Percentiles rank a stretch among this genome's conserved stretches.
Evolutionary conservation across 495 filamentous ascomycete species (phyloP).

Genomic region (Annulohypoxylon stygium): DNA sequence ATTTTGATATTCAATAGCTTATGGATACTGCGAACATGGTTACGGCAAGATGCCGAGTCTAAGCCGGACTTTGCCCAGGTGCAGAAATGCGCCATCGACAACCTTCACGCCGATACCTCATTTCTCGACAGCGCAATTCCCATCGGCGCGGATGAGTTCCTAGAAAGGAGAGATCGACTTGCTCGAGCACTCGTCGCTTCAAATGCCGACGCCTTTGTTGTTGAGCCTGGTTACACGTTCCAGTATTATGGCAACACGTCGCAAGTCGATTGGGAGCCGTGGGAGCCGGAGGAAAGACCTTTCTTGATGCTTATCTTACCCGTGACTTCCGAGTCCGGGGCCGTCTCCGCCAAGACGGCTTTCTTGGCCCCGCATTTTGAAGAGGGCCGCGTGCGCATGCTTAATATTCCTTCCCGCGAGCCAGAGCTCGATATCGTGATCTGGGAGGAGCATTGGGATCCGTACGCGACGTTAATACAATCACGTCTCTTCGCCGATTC

Average conservation of each 20-base stretch:
- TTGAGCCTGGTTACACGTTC: conserved; percentile 70
- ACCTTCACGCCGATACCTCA: conserved; percentile 56
- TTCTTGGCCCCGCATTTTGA: conserved; percentile 68
- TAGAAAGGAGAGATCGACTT: conserved; percentile 60
- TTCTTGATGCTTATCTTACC: conserved; percentile 68
- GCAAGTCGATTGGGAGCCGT: conserved; percentile 69
- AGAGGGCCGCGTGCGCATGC: conserved; percentile 63
- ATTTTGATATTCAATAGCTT: conserved; percentile 11
- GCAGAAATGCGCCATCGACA: conserved; percentile 62
- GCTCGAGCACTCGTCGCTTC: conserved; percentile 62
- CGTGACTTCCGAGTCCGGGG: conserved; percentile 45
- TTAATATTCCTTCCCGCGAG: conserved; percentile 64
- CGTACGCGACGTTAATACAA: conserved; percentile 61
- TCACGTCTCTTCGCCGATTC: conserved; percentile 47
- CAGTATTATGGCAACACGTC: conserved; percentile 68
- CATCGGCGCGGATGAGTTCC: conserved; percentile 58
- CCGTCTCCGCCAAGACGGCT: conserved; percentile 60
- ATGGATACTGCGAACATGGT: conserved; percentile 19
- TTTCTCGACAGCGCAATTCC: conserved; percentile 62
- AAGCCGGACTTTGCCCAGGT: conserved; percentile 45
- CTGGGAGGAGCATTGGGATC: conserved; percentile 71
- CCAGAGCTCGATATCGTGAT: conserved; percentile 58
- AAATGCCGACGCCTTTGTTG: conserved; percentile 62
- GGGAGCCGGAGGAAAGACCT: conserved; percentile 71
- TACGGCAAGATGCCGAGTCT: neutral